Evolutionary conservation across 257 asterid genomes (phyloP), one percentile per base, ranked within the genome.

Genomic region (Paulownia fortunei): DNA sequence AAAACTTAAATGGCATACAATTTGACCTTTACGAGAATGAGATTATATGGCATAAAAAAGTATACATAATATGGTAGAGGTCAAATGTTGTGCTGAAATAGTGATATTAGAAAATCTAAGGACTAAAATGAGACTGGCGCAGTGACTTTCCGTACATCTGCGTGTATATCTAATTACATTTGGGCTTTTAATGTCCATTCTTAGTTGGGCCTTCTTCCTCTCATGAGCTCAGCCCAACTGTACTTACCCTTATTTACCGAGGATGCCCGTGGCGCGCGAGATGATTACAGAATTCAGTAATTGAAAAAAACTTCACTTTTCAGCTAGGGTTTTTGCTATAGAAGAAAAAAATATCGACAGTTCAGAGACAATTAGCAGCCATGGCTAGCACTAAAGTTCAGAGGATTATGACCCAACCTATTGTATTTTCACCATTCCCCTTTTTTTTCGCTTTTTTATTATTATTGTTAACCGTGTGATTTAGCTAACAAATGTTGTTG

Each of bases 381-480:
- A 81, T 81, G 81, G 84, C 84, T 66, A 81, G 81, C 74, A 81
- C 81, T 19, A 81, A 81, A 70, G 84, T 81, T 9, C 84, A 81
- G 74, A 61, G 84, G 15, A 75, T 81, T 36, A 81, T 81, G 84
- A 81, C 84, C 74, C 81, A 75, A 21, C 84, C 84, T 19, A 81
- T 81, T 44, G 94, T 87, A 83, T 21, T 42, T 62, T 46, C 58
- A 6, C 36, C 68, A 5, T 37, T 56, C 64, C 3, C 55, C 3
- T 52, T 6, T 27, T 74, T 36, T 69, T 8, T 3, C 3, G 2
- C 15, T 12, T 11, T 16, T 3, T 6, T 2, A 52, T 39, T 42
- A 0, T 13, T 9, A 44, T 1, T 13, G 26, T 21, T 37, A 5
- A 1, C 62, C 39, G 1, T 19, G 32, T 15, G 18, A 26, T 71